Conservation (phyloP, 2,329 filamentous ascomycete species). For the Aphanocladium album region DNA sequence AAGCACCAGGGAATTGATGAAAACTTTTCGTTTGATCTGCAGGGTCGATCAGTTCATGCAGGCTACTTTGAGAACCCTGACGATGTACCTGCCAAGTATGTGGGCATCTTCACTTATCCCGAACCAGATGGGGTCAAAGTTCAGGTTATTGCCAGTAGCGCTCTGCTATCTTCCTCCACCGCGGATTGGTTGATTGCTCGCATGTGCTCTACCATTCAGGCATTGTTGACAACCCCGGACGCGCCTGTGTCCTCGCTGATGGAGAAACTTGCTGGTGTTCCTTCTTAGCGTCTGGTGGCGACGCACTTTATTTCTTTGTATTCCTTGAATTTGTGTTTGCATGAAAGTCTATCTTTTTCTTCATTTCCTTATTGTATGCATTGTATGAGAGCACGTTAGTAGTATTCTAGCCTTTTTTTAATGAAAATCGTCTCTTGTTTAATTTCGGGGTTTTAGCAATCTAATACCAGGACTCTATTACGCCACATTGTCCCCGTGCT, state of each 20-base stretch:
- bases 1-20: background rate
- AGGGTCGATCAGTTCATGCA: background rate
- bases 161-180: background rate
- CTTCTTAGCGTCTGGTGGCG: background rate
- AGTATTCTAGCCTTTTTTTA: too few species aligned
- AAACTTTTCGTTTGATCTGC: background rate
- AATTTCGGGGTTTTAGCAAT: too few species aligned
- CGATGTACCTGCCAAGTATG: background rate
- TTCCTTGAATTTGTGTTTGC: too few species aligned
- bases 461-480: too few species aligned
- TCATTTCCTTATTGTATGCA: conserved; percentile 56
- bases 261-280: background rate
- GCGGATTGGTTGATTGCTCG: background rate
- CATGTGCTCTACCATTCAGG: background rate
- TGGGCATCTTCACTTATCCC: background rate
- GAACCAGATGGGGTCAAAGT: background rate
- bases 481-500: too few species aligned
- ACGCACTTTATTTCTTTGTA: background rate
- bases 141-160: background rate
- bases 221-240: background rate
- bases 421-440: too few species aligned
- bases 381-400: too few species aligned
- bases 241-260: background rate
- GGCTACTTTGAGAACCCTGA: background rate
- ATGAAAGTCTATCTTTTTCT: background rate